phyloP scores from a whole-genome alignment of 1,139 yeast species.

The Hansenula sp. region DNA sequence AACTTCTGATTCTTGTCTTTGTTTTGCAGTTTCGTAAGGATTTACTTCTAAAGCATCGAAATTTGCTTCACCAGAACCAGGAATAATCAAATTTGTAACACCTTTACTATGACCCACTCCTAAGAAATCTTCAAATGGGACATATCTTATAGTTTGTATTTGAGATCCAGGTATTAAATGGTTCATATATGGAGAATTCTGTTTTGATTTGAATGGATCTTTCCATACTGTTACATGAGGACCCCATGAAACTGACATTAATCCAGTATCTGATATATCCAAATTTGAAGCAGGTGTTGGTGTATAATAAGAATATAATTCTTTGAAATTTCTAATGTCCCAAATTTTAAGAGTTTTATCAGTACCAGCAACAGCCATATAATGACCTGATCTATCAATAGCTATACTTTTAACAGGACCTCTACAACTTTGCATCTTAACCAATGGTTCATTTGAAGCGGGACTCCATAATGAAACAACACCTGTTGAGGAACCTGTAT shows the following conservation, averaged over 20 bases:
- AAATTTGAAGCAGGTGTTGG: constrained; percentile 86
- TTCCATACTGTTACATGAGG: constrained; percentile 91
- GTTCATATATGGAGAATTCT: constrained; percentile 82
- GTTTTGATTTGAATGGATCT: constrained; percentile 51
- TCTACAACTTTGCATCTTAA: constrained; percentile 70
- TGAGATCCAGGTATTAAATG: constrained; percentile 79
- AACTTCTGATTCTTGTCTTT: constrained; percentile 92
- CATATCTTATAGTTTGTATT: constrained; percentile 63
- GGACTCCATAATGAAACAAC: constrained; percentile 95
- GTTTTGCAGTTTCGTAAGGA: constrained; percentile 88
- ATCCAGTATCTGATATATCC: constrained; percentile 82
- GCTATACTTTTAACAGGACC: constrained; percentile 90
- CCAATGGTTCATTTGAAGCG: constrained; percentile 79
- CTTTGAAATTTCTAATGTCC: constrained; percentile 86
- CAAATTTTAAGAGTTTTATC: constrained; percentile 84
- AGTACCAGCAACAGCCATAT: constrained; percentile 92
- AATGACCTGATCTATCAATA: constrained; percentile 85
- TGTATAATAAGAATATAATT: constrained; percentile 53
- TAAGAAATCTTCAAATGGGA: constrained; percentile 93
- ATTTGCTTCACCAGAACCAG: constrained; percentile 98
- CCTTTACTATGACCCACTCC: constrained; percentile 86
- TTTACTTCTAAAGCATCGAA: constrained; percentile 91
- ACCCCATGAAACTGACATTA: constrained; percentile 89
- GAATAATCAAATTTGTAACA: constrained; percentile 74
- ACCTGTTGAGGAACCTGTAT: constrained; percentile 92